Evolutionary conservation across 2,329 filamentous ascomycete genomes (phyloP).

Genomic region (Fusarium annulatum): DNA sequence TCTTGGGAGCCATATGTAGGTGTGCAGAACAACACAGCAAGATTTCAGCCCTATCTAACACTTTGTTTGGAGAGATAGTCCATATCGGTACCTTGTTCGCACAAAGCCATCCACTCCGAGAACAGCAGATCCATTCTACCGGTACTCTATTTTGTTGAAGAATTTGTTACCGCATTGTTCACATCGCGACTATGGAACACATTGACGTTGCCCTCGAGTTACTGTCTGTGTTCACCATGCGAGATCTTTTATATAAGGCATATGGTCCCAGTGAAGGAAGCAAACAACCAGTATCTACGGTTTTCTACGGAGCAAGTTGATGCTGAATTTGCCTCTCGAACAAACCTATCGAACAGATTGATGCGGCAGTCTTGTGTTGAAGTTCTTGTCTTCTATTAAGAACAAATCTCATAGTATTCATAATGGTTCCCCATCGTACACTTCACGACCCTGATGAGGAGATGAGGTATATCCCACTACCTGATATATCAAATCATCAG

Average conservation of each 20-base stretch:
- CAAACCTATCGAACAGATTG: slow-evolving; percentile 1
- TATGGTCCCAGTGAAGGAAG: background rate
- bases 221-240: background rate
- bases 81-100: slow-evolving; percentile 6
- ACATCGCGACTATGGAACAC: background rate
- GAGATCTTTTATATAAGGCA: slow-evolving; percentile 18
- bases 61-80: background rate
- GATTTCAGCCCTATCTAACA: slow-evolving; percentile 15
- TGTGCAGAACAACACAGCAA: background rate
- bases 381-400: background rate
- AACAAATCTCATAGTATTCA: background rate
- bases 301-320: background rate
- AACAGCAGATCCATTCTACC: background rate
- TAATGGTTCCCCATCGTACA: slow-evolving; percentile 12
- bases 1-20: slow-evolving; percentile 5
- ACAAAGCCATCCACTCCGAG: background rate
- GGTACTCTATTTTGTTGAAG: background rate
- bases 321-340: background rate
- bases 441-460: background rate
- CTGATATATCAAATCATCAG: slow-evolving; percentile 37
- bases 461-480: background rate
- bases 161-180: slow-evolving; percentile 17
- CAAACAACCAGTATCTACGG: background rate
- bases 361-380: background rate
- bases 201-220: background rate